Base-by-base conservation (phyloP, 805 yeast genomes). In the Wickerhamia fluorescens region DNA sequence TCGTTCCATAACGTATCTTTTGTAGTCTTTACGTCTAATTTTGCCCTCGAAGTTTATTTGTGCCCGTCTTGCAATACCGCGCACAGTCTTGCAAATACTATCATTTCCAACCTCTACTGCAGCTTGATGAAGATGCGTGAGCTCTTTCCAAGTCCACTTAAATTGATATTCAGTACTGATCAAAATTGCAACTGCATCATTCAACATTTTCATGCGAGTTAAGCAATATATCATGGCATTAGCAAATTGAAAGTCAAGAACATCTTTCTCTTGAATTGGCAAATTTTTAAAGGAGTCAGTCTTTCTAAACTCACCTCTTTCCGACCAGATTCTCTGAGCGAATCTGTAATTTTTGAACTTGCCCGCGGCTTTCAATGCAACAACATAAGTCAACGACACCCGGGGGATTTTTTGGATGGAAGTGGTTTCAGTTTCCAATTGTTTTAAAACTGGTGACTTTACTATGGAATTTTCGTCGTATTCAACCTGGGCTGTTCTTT, bases 271-370 rank as follows among this genome's bases (percentile, higher is more conserved):
- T 0, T 33, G 29, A 7, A 56, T 42, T 1, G 60, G 28, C 11
- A 74, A 45, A 0, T 33, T 20, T 29, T 62, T 69, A 60, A 81
- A 87, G 3, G 40, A 38, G 0, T 26, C 14, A 0, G 82, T 65
- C 34, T 72, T 73, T 29, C 96, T 63, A 55, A 68, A 86, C 14
- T 49, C 36, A 2, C 96, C 96, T 44, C 96, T 71, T 44, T 83
- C 94, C 2, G 56, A 52, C 94, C 95, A 87, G 1, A 83, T 61
- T 15, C 56, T 51, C 32, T 74, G 75, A 4, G 87, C 88, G 46
- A 80, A 72, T 0, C 60, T 61, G 23, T 66, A 51, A 42, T 78
- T 70, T 22, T 66, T 61, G 44, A 71, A 71, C 26, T 62, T 59
- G 8, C 68, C 67, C 1, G 89, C 83, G 1, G 89, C 89, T 33